Conservation (phyloP, 108 stramenopile species). For the Nannochloropsis gaditana region DNA sequence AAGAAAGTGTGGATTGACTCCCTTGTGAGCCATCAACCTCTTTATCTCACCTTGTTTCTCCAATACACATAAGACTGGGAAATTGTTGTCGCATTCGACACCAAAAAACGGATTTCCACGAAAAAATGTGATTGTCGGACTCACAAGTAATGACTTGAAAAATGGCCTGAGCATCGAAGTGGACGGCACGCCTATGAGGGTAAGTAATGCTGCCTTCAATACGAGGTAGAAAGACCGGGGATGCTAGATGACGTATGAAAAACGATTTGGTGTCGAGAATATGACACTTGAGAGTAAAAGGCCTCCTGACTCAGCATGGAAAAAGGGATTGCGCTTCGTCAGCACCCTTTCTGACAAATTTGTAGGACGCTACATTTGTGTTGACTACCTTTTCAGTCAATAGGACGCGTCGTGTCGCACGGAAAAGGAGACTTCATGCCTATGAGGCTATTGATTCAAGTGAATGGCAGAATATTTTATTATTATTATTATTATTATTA, state of each 20-base stretch:
- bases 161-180: slow-evolving; percentile 86
- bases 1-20: background rate
- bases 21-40: background rate
- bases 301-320: no score
- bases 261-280: no score
- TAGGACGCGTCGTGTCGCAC: background rate
- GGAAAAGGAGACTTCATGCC: background rate
- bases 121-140: background rate
- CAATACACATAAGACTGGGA: background rate
- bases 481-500: background rate
- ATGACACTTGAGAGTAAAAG: no score
- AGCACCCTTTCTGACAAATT: no score
- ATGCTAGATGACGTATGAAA: no score
- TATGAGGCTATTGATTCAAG: no score
- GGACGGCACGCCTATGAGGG: slow-evolving; percentile 74
- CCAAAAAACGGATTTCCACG: background rate
- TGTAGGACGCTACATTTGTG: no score
- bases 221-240: no score
- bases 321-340: no score
- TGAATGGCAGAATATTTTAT: background rate
- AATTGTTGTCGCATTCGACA: background rate
- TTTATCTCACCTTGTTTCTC: background rate
- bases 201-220: background rate
- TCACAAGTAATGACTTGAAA: slow-evolving; percentile 69
- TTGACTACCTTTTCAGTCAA: background rate